Conservation (phyloP, 2,329 filamentous ascomycete genomes). For the Aureobasidium vineae region DNA sequence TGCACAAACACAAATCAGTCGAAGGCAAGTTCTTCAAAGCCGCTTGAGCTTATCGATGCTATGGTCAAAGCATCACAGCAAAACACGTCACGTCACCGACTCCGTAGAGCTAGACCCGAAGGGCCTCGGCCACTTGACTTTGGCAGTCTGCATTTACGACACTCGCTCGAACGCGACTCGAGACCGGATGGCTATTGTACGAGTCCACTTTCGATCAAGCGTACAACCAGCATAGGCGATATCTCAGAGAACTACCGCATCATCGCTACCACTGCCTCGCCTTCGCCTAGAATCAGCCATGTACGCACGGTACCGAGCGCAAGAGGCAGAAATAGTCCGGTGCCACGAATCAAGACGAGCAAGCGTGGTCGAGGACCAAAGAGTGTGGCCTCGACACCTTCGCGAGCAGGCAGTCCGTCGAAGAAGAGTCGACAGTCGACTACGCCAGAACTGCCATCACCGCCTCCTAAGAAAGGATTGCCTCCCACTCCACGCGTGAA, state of each 20-base stretch:
- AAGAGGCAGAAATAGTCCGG: constrained; percentile 19
- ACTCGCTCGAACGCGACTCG: neutral
- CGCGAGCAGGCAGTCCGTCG: constrained; percentile 16
- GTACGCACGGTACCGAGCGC: neutral
- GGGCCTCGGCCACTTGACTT: constrained; percentile 21
- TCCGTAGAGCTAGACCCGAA: constrained; percentile 26
- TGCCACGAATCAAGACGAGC: constrained; percentile 15
- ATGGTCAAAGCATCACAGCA: constrained; percentile 26
- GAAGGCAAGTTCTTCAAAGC: constrained; percentile 18
- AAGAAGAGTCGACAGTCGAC: constrained; percentile 11
- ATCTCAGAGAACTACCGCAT: constrained; percentile 18
- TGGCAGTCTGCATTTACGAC: neutral
- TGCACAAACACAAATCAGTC: constrained; percentile 24
- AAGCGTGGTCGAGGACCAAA: constrained; percentile 20
- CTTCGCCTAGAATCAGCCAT: constrained; percentile 20
- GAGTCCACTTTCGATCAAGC: constrained; percentile 20
- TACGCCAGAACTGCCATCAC: constrained; percentile 34
- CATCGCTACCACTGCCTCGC: constrained; percentile 13
- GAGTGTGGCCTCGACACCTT: neutral
- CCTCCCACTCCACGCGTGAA: constrained; percentile 36
- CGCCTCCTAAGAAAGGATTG: constrained; percentile 37
- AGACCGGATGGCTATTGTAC: constrained; percentile 8
- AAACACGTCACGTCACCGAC: constrained; percentile 25
- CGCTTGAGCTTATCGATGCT: constrained; percentile 28
- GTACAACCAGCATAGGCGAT: neutral